Evolutionary conservation across 2,329 filamentous ascomycete genomes (phyloP).

Genomic region (Elsinoe ampelina): DNA sequence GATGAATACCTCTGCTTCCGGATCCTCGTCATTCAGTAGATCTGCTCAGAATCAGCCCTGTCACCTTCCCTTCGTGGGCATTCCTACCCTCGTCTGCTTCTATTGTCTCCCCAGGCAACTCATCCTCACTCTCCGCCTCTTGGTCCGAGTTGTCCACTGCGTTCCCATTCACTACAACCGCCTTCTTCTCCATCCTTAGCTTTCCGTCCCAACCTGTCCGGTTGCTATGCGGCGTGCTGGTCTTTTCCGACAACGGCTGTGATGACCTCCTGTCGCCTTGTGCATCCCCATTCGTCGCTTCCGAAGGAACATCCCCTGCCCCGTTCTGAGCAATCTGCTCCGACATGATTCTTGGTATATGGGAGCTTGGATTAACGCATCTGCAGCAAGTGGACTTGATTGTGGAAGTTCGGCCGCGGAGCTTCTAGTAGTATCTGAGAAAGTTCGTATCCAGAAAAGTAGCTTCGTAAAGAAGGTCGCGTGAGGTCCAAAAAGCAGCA

Average conservation of each 20-base stretch:
- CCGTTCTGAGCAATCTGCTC: not conserved
- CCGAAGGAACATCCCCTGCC: not conserved
- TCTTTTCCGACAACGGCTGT: constrained; percentile 11
- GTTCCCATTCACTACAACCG: constrained; percentile 65
- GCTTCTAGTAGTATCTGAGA: no score
- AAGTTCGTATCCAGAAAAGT: no score
- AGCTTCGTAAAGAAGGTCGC: not conserved
- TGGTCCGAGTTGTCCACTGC: constrained; percentile 61
- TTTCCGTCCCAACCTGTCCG: constrained; percentile 70
- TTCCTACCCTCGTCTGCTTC: constrained; percentile 66
- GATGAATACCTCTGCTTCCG: constrained; percentile 38
- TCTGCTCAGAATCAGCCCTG: constrained; percentile 33
- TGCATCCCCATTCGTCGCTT: not conserved
- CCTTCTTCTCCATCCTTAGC: constrained; percentile 61
- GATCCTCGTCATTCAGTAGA: constrained; percentile 49
- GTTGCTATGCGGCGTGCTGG: constrained; percentile 15
- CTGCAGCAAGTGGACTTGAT: not conserved
- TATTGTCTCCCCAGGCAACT: constrained; percentile 62
- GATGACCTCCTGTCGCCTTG: constrained; percentile 6
- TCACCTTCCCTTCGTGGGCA: not conserved
- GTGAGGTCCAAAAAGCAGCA: not conserved
- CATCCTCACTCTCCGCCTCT: constrained; percentile 68
- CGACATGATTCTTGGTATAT: not conserved
- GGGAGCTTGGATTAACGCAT: not conserved
- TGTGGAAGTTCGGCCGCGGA: not conserved